Percentiles rank a stretch among this genome's conserved stretches.
phyloP scores from a whole-genome alignment of 305 asterid species.

The Rubia balearica region DNA sequence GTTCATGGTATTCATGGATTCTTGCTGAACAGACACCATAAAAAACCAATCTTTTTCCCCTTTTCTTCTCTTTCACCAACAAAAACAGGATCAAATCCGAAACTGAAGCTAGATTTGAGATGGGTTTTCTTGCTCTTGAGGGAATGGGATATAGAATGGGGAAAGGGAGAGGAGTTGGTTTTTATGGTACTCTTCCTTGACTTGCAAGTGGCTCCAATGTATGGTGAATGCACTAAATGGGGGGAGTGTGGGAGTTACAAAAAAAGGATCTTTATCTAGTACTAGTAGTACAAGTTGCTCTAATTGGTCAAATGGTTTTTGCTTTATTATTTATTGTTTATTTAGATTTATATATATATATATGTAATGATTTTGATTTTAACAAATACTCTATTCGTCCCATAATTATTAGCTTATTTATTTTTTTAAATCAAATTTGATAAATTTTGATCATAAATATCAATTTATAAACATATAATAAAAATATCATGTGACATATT shows the following conservation, averaged over 20 bases:
- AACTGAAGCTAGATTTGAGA: background rate
- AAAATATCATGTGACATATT: too few relatives aligned
- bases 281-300: background rate
- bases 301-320: slow-evolving; percentile 2
- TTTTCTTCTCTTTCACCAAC: background rate
- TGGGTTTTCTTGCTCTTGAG: background rate
- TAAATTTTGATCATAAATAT: too few relatives aligned
- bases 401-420: too few relatives aligned
- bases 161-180: background rate
- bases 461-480: too few relatives aligned
- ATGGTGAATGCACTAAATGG: background rate
- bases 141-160: background rate
- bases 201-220: slow-evolving; percentile 4
- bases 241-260: background rate
- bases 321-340: background rate
- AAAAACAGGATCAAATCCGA: background rate
- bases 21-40: slow-evolving; percentile 7
- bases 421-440: too few relatives aligned
- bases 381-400: too few relatives aligned
- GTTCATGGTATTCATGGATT: slow-evolving; percentile 40
- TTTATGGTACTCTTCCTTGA: slow-evolving; percentile 5
- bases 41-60: background rate
- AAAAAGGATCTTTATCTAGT: slow-evolving; percentile 6
- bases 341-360: too few relatives aligned
- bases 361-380: background rate